Percentiles rank a stretch among this genome's conserved stretches.
These are phyloP conservation scores for Aspergillus costaricaensis DNA, from an alignment of 2,329 filamentous ascomycete species.

Conservation along the genomic window DNA sequence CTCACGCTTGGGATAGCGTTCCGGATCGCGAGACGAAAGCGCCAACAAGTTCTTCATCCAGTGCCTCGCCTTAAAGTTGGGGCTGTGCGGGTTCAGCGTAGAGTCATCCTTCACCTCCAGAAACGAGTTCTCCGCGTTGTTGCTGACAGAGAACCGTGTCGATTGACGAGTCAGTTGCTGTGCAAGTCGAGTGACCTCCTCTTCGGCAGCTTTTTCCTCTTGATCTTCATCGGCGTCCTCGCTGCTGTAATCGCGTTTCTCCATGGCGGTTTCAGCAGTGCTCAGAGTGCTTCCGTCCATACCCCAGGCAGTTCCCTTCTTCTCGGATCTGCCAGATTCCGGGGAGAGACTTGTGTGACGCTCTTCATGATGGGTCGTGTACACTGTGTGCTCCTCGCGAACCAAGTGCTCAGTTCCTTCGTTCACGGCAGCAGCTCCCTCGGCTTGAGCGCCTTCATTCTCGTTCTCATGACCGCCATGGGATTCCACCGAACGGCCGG, in stretches of 20 bases:
- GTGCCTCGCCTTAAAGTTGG: slow-evolving; percentile 48
- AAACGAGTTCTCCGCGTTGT: slow-evolving; percentile 38
- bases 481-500: slow-evolving; percentile 18
- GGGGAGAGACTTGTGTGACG: background rate
- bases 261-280: slow-evolving; percentile 31
- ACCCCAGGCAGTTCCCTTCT: background rate
- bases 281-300: slow-evolving; percentile 26
- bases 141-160: slow-evolving; percentile 29
- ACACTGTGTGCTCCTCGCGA: background rate
- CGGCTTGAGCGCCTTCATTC: slow-evolving; percentile 9
- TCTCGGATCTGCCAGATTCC: background rate
- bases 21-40: slow-evolving; percentile 53
- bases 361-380: slow-evolving; percentile 16
- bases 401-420: slow-evolving; percentile 1
- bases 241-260: slow-evolving; percentile 20
- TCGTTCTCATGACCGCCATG: slow-evolving; percentile 16
- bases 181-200: slow-evolving; percentile 37
- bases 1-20: slow-evolving; percentile 55
- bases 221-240: slow-evolving; percentile 26
- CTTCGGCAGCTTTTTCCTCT: slow-evolving; percentile 29
- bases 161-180: slow-evolving; percentile 40
- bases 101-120: slow-evolving; percentile 36
- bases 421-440: slow-evolving; percentile 6
- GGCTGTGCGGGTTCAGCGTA: slow-evolving; percentile 47
- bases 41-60: slow-evolving; percentile 53